Base-by-base conservation (phyloP, 495 filamentous ascomycete species). In the Hypoxylon crocopeplum region DNA sequence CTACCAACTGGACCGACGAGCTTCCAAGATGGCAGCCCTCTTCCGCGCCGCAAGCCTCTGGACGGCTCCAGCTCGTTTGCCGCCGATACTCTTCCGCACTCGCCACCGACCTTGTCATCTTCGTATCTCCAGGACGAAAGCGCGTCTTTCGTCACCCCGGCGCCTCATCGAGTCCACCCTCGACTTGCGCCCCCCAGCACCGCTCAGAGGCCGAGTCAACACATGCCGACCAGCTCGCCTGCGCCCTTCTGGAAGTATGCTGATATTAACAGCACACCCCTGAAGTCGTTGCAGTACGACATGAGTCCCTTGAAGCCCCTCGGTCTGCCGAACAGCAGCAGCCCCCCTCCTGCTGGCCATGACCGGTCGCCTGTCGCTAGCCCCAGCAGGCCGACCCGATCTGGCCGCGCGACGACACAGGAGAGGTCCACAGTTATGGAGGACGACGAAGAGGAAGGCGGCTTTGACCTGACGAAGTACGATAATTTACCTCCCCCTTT, bases 191-290 rank as follows among this genome's bases (percentile, higher is more conserved):
- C 93, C 15, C 94, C 94, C 0, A 93, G 88, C 66, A 96, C 94
- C 0, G 85, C 88, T 5, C 91, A 94, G 64, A 82, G 93, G 34
- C 95, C 95, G 2, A 96, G 91, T 64, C 91, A 93, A 69, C 94
- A 93, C 74, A 92, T 97, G 85, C 90, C 92, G 13, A 92, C 93
- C 68, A 93, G 89, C 69, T 95, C 90, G 16, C 94, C 94, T 0
- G 94, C 95, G n/a, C 92, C 93, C 15, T 98, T 97, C 75, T 98
- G 93, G 93, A 95, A 91, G 67, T 94, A 88, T 67, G 85, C 82
- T 22, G 85, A 87, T 58, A 79, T 87, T 48, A 85, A 87, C 8
- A 92, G 85, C 72, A 97, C 92, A 1, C 92, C 93, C 30, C 84
- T 88, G 2, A 83, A 84, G 53, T 79, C 84, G 1, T 76, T 79